Conservation (phyloP, 441 rosid genomes). For the Gossypium lobatum region DNA sequence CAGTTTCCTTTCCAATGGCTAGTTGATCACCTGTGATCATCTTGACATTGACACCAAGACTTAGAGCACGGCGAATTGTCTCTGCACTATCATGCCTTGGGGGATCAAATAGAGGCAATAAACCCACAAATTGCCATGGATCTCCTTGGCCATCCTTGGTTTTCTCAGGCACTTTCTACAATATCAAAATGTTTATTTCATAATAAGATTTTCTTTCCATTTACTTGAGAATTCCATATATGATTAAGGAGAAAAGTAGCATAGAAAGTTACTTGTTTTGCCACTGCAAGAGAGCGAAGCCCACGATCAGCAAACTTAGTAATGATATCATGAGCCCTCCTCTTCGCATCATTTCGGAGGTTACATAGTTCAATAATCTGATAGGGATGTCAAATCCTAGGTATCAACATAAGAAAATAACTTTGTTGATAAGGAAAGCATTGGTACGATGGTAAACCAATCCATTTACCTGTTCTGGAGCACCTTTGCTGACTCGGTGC, state of each 20-base stretch:
- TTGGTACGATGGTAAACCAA: neutral
- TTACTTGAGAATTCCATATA: neutral
- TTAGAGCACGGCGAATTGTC: conserved; percentile 59
- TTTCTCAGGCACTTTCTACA: conserved; percentile 12
- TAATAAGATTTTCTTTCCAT: neutral
- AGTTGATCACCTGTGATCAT: conserved; percentile 80
- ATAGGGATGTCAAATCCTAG: neutral
- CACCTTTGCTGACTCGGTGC: conserved; percentile 23
- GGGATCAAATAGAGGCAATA: conserved; percentile 70
- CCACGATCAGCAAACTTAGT: conserved; percentile 19
- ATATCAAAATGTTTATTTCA: neutral
- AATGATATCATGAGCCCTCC: conserved; percentile 14
- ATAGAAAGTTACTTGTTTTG: conserved; percentile 9
- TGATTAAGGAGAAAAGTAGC: neutral
- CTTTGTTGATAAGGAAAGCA: neutral
- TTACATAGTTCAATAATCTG: conserved; percentile 17
- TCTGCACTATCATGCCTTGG: conserved; percentile 78
- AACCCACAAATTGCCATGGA: conserved; percentile 58
- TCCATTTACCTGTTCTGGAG: conserved; percentile 18
- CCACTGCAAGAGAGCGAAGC: conserved; percentile 18
- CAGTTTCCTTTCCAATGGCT: conserved; percentile 71
- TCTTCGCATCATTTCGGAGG: conserved; percentile 8
- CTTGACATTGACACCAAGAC: conserved; percentile 70
- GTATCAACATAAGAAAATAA: neutral
- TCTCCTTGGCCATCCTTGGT: conserved; percentile 11